Evolutionary conservation across 2,329 filamentous ascomycete genomes (phyloP).

Genomic region (Stachybotrys elegans): DNA sequence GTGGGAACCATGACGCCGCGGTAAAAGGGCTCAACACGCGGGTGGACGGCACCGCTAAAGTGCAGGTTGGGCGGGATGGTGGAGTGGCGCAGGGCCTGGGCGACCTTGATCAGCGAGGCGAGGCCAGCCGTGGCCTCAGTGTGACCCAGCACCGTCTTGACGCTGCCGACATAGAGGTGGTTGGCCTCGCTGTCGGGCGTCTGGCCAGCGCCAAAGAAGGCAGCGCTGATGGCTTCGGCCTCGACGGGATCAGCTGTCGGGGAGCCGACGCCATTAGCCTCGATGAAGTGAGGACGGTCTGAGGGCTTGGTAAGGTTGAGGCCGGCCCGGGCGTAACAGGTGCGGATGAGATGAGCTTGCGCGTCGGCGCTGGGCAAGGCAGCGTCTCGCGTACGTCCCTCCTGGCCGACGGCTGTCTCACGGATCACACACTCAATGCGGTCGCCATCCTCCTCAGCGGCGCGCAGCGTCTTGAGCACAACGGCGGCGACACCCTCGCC

Average conservation of each 20-base stretch:
- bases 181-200: constrained; percentile 1
- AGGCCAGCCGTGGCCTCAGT: not conserved
- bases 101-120: not conserved
- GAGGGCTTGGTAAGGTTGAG: constrained; percentile 23
- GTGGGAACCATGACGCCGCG: not conserved
- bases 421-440: constrained; percentile 27
- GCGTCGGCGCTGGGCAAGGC: constrained; percentile 36
- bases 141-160: constrained; percentile 1
- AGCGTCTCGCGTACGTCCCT: constrained; percentile 30
- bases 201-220: constrained; percentile 26
- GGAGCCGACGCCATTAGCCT: constrained; percentile 38
- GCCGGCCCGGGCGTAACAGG: constrained; percentile 31
- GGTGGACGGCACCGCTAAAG: not conserved
- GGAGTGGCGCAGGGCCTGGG: not conserved
- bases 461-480: constrained; percentile 32
- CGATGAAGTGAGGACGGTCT: constrained; percentile 34
- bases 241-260: constrained; percentile 43
- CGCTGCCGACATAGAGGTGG: not conserved
- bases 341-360: constrained; percentile 32
- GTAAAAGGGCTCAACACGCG: not conserved
- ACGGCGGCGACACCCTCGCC: constrained; percentile 38
- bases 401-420: constrained; percentile 27
- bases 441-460: constrained; percentile 34
- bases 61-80: not conserved
- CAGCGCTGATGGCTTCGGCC: constrained; percentile 28